phyloP scores from a whole-genome alignment of 2,329 filamentous ascomycete species.

The Hypoxylon sp. region DNA sequence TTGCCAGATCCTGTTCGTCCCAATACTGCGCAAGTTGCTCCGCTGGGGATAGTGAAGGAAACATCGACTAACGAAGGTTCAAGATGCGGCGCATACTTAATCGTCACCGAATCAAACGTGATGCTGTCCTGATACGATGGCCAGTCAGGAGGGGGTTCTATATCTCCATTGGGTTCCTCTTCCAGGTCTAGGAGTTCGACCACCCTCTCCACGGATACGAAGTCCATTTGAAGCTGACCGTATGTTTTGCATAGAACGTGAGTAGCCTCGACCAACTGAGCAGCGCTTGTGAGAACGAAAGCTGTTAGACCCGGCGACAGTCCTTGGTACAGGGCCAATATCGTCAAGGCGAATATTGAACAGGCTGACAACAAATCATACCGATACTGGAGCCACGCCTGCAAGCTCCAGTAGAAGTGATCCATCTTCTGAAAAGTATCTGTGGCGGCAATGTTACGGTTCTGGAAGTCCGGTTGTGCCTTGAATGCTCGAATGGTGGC shows the following conservation, averaged over 20 bases:
- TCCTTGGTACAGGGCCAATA: conserved; percentile 81
- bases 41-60: conserved; percentile 78
- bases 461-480: conserved; percentile 84
- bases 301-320: conserved; percentile 84
- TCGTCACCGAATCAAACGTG: conserved; percentile 80
- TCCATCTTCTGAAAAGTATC: conserved; percentile 95
- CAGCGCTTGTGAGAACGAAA: conserved; percentile 83
- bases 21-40: conserved; percentile 75
- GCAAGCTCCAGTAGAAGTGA: conserved; percentile 93
- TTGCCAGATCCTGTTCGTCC: conserved; percentile 91
- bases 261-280: conserved; percentile 77
- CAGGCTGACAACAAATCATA: conserved; percentile 80
- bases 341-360: conserved; percentile 80
- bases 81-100: conserved; percentile 83
- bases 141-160: conserved; percentile 82
- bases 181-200: conserved; percentile 85
- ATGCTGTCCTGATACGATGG: conserved; percentile 80
- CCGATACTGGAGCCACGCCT: conserved; percentile 86
- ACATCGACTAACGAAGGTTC: conserved; percentile 79
- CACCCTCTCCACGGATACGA: conserved; percentile 89
- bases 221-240: conserved; percentile 90
- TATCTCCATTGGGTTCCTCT: conserved; percentile 76
- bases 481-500: conserved; percentile 89
- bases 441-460: conserved; percentile 82
- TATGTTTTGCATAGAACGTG: conserved; percentile 84